These are phyloP conservation scores for Lupinus albus DNA, from an alignment of 306 rosid genomes.

Conservation along the genomic window DNA sequence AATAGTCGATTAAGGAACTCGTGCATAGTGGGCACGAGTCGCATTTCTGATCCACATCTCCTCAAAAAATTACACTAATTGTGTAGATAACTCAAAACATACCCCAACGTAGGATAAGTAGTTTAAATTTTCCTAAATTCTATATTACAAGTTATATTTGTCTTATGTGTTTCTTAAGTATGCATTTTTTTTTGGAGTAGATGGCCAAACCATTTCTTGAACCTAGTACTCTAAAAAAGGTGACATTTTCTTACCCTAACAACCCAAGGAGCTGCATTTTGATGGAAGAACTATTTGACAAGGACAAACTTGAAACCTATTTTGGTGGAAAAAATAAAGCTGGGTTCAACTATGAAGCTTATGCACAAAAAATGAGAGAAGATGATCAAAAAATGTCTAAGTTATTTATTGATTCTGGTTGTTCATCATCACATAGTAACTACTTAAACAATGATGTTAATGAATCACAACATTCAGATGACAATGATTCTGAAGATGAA, in stretches of 20 bases:
- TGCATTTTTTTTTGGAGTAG: constrained; percentile 44
- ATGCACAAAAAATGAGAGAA: constrained; percentile 61
- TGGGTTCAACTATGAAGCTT: constrained; percentile 54
- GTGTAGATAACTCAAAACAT: no score
- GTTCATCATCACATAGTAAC: constrained; percentile 45
- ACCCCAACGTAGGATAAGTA: no score
- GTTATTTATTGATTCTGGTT: constrained; percentile 41
- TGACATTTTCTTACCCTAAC: constrained; percentile 66
- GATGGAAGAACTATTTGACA: constrained; percentile 66
- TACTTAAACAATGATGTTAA: background rate
- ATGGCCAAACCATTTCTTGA: constrained; percentile 84
- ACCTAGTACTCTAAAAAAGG: constrained; percentile 66
- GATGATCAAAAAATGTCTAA: constrained; percentile 56
- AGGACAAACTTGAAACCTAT: constrained; percentile 60
- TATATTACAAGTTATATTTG: constrained; percentile 12
- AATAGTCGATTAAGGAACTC: no score
- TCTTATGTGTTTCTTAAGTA: constrained; percentile 4
- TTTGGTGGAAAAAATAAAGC: constrained; percentile 64
- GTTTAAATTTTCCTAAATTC: no score
- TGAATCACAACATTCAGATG: constrained; percentile 42
- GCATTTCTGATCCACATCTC: no score
- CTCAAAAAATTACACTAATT: no score
- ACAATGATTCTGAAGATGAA: constrained; percentile 45
- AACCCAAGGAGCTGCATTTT: constrained; percentile 57
- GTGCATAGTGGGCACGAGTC: no score